These are phyloP conservation scores for Tephrocybe sp. DNA, from an alignment of 768 basidiomycete species.

Conservation along the genomic window DNA sequence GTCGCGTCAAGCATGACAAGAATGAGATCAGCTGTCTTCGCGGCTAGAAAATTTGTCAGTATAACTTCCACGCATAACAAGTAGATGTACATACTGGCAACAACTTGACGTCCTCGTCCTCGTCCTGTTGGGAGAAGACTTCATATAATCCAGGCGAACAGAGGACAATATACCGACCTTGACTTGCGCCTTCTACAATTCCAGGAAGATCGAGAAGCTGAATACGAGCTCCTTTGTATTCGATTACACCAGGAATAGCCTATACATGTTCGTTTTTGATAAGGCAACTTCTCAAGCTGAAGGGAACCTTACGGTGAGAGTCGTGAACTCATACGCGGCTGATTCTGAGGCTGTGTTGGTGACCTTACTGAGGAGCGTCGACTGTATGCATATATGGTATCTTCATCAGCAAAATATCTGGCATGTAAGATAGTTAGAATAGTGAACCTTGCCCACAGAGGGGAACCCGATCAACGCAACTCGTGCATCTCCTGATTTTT, in stretches of 20 bases:
- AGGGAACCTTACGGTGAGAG: conserved; percentile 62
- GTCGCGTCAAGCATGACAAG: conserved; percentile 92
- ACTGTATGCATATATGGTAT: conserved; percentile 38
- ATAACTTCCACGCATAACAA: not conserved
- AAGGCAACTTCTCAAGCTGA: conserved; percentile 1
- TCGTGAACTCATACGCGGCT: conserved; percentile 96
- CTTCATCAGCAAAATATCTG: not conserved
- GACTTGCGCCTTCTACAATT: conserved; percentile 91
- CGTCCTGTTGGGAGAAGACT: conserved; percentile 44
- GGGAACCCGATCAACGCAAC: conserved; percentile 95
- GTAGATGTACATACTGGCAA: conserved; percentile 60
- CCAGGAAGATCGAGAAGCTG: conserved; percentile 95
- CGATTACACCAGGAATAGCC: conserved; percentile 97
- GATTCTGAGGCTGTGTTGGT: conserved; percentile 88
- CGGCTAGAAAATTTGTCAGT: conserved; percentile 40
- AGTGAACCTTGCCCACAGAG: conserved; percentile 79
- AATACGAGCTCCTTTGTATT: conserved; percentile 89
- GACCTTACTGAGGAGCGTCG: conserved; percentile 86
- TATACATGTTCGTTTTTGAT: conserved; percentile 23
- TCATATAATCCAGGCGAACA: not conserved
- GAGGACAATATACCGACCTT: conserved; percentile 37
- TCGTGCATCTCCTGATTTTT: conserved; percentile 78
- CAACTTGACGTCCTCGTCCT: conserved; percentile 94
- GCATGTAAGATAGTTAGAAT: not conserved
- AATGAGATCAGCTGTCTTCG: conserved; percentile 92